Conservation (phyloP, 1,139 yeast species). For the Yarrowia galli region DNA sequence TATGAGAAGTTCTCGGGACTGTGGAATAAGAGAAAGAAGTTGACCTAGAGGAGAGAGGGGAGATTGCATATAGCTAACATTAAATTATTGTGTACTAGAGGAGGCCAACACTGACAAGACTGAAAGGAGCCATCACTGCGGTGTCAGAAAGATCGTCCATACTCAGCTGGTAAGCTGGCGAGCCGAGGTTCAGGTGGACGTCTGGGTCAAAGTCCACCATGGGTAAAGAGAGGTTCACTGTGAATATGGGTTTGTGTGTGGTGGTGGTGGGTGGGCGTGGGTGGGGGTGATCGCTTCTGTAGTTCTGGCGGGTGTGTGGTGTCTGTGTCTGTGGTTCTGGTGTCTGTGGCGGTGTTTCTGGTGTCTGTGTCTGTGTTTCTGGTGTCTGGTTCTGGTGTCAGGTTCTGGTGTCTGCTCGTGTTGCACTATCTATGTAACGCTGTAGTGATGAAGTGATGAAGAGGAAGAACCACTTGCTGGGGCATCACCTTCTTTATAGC, state of each 20-base stretch:
- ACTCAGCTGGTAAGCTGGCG: conserved; percentile 8
- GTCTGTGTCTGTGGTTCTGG: not conserved
- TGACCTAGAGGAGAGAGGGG: not conserved
- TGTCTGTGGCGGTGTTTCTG: not conserved
- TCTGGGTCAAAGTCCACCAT: conserved; percentile 12
- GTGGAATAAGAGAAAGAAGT: conserved; percentile 51
- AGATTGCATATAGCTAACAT: conserved; percentile 34
- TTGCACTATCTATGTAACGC: too few species aligned
- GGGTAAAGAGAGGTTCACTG: not conserved
- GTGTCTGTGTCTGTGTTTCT: too few species aligned
- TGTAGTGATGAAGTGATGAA: too few species aligned
- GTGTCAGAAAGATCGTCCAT: conserved; percentile 4
- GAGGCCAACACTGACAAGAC: too few species aligned
- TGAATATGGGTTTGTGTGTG: conserved; percentile 7
- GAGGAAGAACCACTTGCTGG: too few species aligned
- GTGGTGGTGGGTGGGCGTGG: too few species aligned
- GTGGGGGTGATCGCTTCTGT: too few species aligned
- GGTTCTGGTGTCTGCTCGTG: too few species aligned
- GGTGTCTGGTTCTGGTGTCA: too few species aligned
- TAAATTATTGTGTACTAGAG: conserved; percentile 13
- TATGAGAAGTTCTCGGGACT: conserved; percentile 77
- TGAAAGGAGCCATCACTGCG: conserved; percentile 15
- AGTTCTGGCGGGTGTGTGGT: too few species aligned
- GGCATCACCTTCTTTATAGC: not conserved
- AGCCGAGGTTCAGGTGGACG: not conserved